A percentile compares a stretch with the other conserved stretches of the same genome.
Conservation (phyloP, 2,329 filamentous ascomycete genomes). For the Fusarium succisae region DNA sequence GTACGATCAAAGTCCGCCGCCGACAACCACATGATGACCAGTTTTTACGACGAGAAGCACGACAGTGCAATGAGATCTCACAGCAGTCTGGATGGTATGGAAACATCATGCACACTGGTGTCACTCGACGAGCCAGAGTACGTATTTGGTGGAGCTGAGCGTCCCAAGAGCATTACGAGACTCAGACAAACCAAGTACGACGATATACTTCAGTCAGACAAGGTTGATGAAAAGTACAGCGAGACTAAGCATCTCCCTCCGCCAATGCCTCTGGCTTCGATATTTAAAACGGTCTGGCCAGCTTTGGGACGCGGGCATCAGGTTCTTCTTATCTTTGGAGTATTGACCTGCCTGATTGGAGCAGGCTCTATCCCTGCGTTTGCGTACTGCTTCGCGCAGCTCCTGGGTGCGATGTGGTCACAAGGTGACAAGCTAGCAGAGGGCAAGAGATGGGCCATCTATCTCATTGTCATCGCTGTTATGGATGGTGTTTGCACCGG, state of each 20-base stretch:
- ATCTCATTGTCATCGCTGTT: conserved; percentile 73
- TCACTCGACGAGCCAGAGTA: conserved; percentile 21
- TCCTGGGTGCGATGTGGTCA: conserved; percentile 76
- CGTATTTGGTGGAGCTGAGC: conserved; percentile 38
- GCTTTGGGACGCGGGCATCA: conserved; percentile 62
- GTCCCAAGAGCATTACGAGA: conserved; percentile 44
- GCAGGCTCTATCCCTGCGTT: conserved; percentile 78
- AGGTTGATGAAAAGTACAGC: neutral
- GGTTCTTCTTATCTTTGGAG: conserved; percentile 65
- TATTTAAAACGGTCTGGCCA: conserved; percentile 72
- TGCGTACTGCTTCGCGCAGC: conserved; percentile 76
- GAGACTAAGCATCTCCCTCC: conserved; percentile 1
- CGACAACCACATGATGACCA: neutral
- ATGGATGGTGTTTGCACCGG: conserved; percentile 74
- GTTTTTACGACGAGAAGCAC: conserved; percentile 26
- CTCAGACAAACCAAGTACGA: conserved; percentile 11
- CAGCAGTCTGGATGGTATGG: conserved; percentile 9
- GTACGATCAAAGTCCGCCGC: neutral
- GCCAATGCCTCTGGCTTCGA: conserved; percentile 37
- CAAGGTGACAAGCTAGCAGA: conserved; percentile 56
- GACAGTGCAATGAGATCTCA: conserved; percentile 4
- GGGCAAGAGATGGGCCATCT: conserved; percentile 73
- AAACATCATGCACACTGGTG: neutral
- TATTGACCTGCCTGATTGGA: conserved; percentile 70
- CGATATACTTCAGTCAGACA: neutral